Evolutionary conservation across 2,329 filamentous ascomycete species (phyloP), one percentile per base, ranked within the genome.

Genomic region (Talaromyces sp.): DNA sequence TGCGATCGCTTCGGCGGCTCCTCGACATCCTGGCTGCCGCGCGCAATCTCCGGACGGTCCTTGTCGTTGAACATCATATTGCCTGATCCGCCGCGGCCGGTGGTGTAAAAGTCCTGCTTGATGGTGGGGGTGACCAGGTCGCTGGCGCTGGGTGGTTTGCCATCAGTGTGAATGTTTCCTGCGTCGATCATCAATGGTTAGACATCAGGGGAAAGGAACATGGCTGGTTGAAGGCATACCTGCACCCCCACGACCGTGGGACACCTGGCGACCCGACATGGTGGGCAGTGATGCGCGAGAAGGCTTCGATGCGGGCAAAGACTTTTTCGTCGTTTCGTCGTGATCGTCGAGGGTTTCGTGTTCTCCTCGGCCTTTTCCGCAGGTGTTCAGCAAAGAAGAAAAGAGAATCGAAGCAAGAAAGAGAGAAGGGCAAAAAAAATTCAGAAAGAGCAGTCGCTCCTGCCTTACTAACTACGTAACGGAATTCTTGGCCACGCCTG

Each of bases 1-100:
- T 76, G 68, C 21, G 68, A 68, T 46, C 78, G 70, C 62, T 74
- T 62, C 6, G 71, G 70, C 24, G 71, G 71, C 8, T 86, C 84
- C 62, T 88, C 86, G 63, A 97, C 90, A 69, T 97, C 93, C 75
- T 98, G 93, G 49, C 87, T 87, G 58, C 86, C 82, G 64, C 93
- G 88, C 38, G 93, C 91, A 71, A 90, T 71, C 64, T 84, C 81
- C 9, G 85, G 82, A 64, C 78, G 86, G 49, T 81, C 77, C 3
- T 88, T 86, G 68, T 95, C 88, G 64, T 85, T 86, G 71, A 88
- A 87, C 54, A 89, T 86, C 89, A 96, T 96, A 80, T 96, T 96
- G 62, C 92, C 92, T 4, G 85, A 87, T 63, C 93, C 93, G 59
- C 93, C 93, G 56, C 93, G 89, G 60, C 93, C 93, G 3, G 93